Evolutionary conservation across 1,284 basidiomycete genomes (phyloP).

Genomic region (Irpex lacteus): DNA sequence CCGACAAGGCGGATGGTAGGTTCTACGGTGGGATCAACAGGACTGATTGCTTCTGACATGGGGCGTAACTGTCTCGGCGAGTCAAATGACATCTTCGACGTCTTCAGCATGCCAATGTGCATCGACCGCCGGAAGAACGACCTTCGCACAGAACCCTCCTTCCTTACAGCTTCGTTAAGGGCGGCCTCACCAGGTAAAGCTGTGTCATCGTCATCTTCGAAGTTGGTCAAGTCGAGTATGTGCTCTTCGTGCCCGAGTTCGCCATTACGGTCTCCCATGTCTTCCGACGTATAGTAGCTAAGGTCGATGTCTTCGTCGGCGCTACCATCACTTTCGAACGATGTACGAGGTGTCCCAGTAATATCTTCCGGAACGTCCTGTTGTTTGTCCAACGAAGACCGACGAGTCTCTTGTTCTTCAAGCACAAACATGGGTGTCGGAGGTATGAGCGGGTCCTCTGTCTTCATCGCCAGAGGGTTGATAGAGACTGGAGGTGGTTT

Average conservation of each 20-base stretch:
- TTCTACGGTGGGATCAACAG: neutral
- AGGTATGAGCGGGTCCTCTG: constrained; percentile 35
- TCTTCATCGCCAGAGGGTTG: constrained; percentile 2
- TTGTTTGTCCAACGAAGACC: constrained; percentile 4
- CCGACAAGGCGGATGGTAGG: constrained; percentile 2
- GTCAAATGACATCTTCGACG: neutral
- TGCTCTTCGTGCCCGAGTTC: constrained; percentile 49
- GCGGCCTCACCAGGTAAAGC: constrained; percentile 59
- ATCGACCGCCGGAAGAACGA: constrained; percentile 33
- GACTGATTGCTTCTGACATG: neutral
- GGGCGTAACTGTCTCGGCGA: neutral
- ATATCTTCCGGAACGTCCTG: neutral
- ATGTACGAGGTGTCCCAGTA: constrained; percentile 11
- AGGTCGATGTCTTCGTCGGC: constrained; percentile 43
- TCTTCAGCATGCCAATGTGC: neutral
- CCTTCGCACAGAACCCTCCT: constrained; percentile 69
- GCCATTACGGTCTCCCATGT: constrained; percentile 30
- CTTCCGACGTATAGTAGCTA: constrained; percentile 43
- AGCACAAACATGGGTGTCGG: constrained; percentile 40
- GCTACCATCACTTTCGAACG: constrained; percentile 33
- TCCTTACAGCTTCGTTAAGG: constrained; percentile 59
- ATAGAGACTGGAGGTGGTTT: constrained; percentile 11
- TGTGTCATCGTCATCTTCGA: constrained; percentile 76
- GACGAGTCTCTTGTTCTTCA: constrained; percentile 3
- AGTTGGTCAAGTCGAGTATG: constrained; percentile 74